Percentiles rank a stretch among this genome's conserved stretches.
Conservation (phyloP, 2,329 filamentous ascomycete genomes). For the Dothistroma septosporum region DNA sequence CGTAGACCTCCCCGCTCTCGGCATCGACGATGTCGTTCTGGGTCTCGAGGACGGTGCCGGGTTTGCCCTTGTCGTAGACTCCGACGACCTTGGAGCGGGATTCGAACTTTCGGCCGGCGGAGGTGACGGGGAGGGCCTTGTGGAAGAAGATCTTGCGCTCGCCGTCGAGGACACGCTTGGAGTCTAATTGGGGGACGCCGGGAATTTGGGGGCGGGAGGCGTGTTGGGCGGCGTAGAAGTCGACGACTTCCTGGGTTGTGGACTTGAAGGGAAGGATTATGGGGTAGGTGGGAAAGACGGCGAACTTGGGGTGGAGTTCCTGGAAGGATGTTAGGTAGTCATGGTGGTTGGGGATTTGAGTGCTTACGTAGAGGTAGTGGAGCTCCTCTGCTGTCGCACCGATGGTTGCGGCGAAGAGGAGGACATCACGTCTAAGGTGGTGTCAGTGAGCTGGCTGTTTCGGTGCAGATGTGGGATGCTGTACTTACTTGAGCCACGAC, state of each 20-base stretch:
- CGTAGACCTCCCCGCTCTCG: constrained; percentile 65
- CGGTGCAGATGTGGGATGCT: neutral
- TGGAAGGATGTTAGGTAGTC: constrained; percentile 35
- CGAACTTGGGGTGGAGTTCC: constrained; percentile 84
- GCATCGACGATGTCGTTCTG: constrained; percentile 73
- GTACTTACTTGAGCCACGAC: constrained; percentile 58
- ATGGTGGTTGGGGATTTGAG: neutral
- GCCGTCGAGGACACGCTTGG: constrained; percentile 71
- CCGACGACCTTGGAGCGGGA: constrained; percentile 72
- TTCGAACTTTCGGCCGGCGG: constrained; percentile 70
- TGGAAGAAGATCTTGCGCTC: constrained; percentile 69
- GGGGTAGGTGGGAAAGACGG: constrained; percentile 84
- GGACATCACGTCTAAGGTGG: constrained; percentile 66
- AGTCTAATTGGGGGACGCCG: constrained; percentile 71
- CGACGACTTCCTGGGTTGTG: constrained; percentile 59
- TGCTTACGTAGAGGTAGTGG: constrained; percentile 80
- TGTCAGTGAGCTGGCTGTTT: neutral
- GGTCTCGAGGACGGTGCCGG: constrained; percentile 69
- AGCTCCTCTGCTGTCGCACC: constrained; percentile 81
- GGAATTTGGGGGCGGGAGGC: constrained; percentile 55
- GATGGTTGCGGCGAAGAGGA: constrained; percentile 88
- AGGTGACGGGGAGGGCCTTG: constrained; percentile 69
- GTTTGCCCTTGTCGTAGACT: constrained; percentile 85
- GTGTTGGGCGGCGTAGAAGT: constrained; percentile 70
- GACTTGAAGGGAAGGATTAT: constrained; percentile 81